Evolutionary conservation across 2,329 filamentous ascomycete genomes (phyloP).

Genomic region (Cladosporium colombiae): DNA sequence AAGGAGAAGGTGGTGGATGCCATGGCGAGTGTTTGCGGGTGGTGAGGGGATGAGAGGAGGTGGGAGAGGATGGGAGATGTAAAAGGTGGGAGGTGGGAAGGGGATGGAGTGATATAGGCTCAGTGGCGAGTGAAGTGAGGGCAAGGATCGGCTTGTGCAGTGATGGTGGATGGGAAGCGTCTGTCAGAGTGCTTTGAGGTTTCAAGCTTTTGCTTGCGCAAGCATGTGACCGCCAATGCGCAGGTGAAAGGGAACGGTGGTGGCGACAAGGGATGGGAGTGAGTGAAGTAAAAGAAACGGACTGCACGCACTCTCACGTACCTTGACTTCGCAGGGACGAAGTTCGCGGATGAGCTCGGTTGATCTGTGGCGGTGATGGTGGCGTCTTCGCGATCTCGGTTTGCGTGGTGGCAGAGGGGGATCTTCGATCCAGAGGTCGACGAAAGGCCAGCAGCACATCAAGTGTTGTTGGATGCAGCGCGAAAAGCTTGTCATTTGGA

Average conservation of each 20-base stretch:
- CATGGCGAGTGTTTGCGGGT: slow-evolving; percentile 2
- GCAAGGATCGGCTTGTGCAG: background rate
- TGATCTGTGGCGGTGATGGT: background rate
- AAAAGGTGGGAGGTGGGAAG: slow-evolving; percentile 5
- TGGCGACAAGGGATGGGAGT: background rate
- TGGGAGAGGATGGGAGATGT: slow-evolving; percentile 15
- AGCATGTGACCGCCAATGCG: slow-evolving; percentile 10
- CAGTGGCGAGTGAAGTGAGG: slow-evolving; percentile 5
- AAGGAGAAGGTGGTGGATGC: slow-evolving; percentile 11
- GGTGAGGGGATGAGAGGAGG: background rate
- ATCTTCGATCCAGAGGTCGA: slow-evolving; percentile 34
- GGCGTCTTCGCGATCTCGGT: slow-evolving; percentile 21
- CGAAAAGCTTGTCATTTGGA: slow-evolving; percentile 13
- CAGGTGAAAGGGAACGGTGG: background rate
- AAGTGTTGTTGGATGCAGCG: slow-evolving; percentile 15
- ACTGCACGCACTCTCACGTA: background rate
- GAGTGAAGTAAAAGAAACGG: background rate
- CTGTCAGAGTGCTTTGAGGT: background rate
- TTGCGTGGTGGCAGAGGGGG: slow-evolving; percentile 21
- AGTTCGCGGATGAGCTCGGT: slow-evolving; percentile 6
- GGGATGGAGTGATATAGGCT: background rate
- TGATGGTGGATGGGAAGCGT: slow-evolving; percentile 15
- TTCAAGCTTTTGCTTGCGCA: background rate
- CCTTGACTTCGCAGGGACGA: background rate
- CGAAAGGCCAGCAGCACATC: slow-evolving; percentile 34